Evolutionary conservation across 1,139 yeast species (phyloP), one percentile per base, ranked within the genome.

Genomic region (Hyphopichia khmerensis): DNA sequence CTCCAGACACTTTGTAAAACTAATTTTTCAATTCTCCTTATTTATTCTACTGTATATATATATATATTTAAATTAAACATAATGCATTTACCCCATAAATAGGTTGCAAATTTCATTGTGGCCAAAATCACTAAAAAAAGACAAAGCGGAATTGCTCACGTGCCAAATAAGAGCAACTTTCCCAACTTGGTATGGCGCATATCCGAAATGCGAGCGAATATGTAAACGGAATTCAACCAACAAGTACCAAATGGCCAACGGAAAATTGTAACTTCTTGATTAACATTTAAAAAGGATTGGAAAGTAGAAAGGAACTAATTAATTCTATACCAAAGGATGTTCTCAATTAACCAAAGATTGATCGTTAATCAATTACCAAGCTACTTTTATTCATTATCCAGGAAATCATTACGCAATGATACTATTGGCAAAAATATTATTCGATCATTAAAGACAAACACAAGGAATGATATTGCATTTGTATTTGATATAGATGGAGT

Each of bases 401-500:
- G n/a, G 29, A 26, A 26, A 4, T 26, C 29, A 3, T 26, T 26
- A 26, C 4, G 4, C 4, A 7, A 11, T 11, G 10, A 11, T 26
- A 3, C 5, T 11, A 11, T 11, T 26, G 13, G 29, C 4, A 26
- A 11, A 26, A 11, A 4, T 8, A 13, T 4, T 9, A 26, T 11
- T 4, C 29, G 29, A 9, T 8, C n/a, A 26, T 26, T 26, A 26
- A 26, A 11, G 4, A 26, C 29, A 7, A 26, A 9, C 13, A 26
- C 13, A 7, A 26, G 10, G n/a, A 26, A 26, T 26, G 48, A 51
- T 26, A 50, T 59, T 40, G 65, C 62, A 3, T 64, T 65, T 43
- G 69, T 63, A 2, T 63, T 65, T 43, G 70, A 65, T 43, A 89
- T 93, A 43, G 99, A 93, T 62, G 99, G 99, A 5, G 99, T 93